Base-by-base conservation (phyloP, 2,329 filamentous ascomycete genomes). In the Alternaria solani region DNA sequence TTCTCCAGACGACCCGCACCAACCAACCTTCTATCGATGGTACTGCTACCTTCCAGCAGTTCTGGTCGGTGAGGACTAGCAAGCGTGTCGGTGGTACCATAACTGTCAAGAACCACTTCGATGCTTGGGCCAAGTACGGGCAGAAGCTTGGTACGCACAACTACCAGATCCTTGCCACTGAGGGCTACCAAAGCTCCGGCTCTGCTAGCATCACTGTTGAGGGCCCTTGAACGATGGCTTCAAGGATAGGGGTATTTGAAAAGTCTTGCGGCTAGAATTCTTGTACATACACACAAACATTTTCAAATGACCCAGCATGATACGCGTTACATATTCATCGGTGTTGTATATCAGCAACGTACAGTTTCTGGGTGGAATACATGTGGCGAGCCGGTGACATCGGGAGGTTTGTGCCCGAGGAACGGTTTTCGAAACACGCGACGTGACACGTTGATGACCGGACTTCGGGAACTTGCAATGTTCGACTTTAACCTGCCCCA, bases 131-230 rank as follows among this genome's bases (percentile, higher is more conserved):
- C 20, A 76, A 78, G 38, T 67, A 73, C n/a, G 85, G 85, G 4
- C 72, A 86, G 72, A 79, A 74, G 26, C 69, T 87, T 11, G 85
- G 85, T 3, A 78, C 57, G 39, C 78, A 81, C 65, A 78, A 87
- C 72, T 87, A 87, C 72, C 81, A 83, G 79, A 85, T 87, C 61
- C 75, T 86, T 20, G 85, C 85, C 14, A 84, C 83, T 1, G 85
- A 87, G 73, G 85, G 83, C 4, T 86, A 85, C 73, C 75, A 79
- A 61, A 85, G 83, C 75, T 80, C 77, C 60, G 84, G 85, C 0
- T 79, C 75, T 51, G 79, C 84, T 42, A 75, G 67, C 48, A 85
- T 86, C 61, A 85, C 79, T 51, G 82, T 85, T 34, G n/a, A 56
- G 44, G 39, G 54, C 7, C 30, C 54, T 44, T 57, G 32, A 51